Percentiles rank a stretch among this genome's conserved stretches.
Evolutionary conservation across 306 rosid species (phyloP).

Genomic region (Begonia loranthoides): DNA sequence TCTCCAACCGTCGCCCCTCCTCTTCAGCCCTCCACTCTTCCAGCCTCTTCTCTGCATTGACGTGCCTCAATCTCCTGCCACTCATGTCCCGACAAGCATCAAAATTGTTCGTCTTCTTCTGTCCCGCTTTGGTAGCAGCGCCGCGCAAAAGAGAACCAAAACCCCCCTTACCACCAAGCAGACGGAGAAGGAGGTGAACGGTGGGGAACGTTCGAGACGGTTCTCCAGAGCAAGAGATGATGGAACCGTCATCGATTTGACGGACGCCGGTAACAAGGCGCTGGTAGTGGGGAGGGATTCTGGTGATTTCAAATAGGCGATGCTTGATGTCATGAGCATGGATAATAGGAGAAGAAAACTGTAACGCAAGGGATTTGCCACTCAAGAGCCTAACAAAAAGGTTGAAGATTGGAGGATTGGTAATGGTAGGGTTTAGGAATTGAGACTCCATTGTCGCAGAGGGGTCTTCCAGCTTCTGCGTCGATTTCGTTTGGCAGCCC

Average conservation of each 20-base stretch:
- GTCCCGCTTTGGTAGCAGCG: slow-evolving; percentile 90
- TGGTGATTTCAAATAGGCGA: slow-evolving; percentile 48
- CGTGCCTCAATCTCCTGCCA: slow-evolving; percentile 87
- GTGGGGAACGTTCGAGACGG: slow-evolving; percentile 35
- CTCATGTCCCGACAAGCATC: slow-evolving; percentile 99
- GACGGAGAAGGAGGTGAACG: slow-evolving; percentile 47
- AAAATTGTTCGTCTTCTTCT: slow-evolving; percentile 91
- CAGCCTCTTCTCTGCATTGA: slow-evolving; percentile 83
- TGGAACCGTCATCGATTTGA: slow-evolving; percentile 32
- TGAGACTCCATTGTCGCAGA: background rate
- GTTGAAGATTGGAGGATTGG: slow-evolving; percentile 25
- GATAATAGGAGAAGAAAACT: slow-evolving; percentile 36
- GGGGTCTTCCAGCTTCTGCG: background rate
- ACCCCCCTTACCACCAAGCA: slow-evolving; percentile 91
- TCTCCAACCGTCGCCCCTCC: slow-evolving; percentile 63
- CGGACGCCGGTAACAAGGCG: slow-evolving; percentile 58
- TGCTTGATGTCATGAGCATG: slow-evolving; percentile 31
- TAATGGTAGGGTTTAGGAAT: background rate
- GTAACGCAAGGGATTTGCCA: slow-evolving; percentile 74
- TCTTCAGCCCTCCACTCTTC: slow-evolving; percentile 86
- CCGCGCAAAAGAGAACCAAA: slow-evolving; percentile 89
- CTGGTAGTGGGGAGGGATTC: slow-evolving; percentile 54
- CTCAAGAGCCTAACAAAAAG: slow-evolving; percentile 67
- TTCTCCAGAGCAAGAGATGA: slow-evolving; percentile 27
- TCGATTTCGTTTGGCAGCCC: too few relatives aligned